phyloP scores from a whole-genome alignment of 2,329 filamentous ascomycete species.

The Aotearoamyces nothofagi region DNA sequence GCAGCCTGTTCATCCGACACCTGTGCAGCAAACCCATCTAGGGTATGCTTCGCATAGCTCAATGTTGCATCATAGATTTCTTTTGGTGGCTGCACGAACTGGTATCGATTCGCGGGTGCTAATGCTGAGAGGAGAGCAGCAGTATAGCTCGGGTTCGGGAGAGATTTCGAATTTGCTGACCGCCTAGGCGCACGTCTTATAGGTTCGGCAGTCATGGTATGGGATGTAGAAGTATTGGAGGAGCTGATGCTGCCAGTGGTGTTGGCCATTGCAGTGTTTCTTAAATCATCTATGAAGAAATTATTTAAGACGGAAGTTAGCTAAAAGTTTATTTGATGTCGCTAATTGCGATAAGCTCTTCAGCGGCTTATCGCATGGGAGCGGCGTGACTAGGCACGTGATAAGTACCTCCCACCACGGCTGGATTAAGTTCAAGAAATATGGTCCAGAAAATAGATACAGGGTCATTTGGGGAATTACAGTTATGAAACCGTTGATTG shows the following conservation, averaged over 20 bases:
- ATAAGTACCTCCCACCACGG: too few species aligned
- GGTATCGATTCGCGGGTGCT: conserved; percentile 15
- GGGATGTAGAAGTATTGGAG: conserved; percentile 47
- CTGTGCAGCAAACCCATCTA: conserved; percentile 63
- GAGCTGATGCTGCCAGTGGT: conserved; percentile 33
- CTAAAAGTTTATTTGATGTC: background rate
- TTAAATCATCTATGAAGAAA: background rate
- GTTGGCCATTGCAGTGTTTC: conserved; percentile 9
- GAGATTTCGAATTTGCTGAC: conserved; percentile 20
- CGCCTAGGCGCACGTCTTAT: conserved; percentile 16
- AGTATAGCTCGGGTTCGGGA: conserved; percentile 7
- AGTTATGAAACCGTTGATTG: too few species aligned
- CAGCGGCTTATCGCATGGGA: background rate
- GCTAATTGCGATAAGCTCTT: conserved; percentile 1
- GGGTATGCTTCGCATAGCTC: conserved; percentile 60
- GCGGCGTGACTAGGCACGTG: background rate
- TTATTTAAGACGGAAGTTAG: conserved; percentile 1
- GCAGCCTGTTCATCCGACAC: conserved; percentile 59
- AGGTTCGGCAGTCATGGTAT: conserved; percentile 41
- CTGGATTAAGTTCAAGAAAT: too few species aligned
- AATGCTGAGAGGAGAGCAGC: conserved; percentile 13
- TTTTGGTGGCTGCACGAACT: conserved; percentile 60
- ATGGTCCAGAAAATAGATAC: too few species aligned
- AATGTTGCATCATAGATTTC: conserved; percentile 55
- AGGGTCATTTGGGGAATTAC: too few species aligned